Percentiles rank a stretch among this genome's conserved stretches.
Evolutionary conservation across 345 rosid species (phyloP).

Genomic region (Cardamine occulta): DNA sequence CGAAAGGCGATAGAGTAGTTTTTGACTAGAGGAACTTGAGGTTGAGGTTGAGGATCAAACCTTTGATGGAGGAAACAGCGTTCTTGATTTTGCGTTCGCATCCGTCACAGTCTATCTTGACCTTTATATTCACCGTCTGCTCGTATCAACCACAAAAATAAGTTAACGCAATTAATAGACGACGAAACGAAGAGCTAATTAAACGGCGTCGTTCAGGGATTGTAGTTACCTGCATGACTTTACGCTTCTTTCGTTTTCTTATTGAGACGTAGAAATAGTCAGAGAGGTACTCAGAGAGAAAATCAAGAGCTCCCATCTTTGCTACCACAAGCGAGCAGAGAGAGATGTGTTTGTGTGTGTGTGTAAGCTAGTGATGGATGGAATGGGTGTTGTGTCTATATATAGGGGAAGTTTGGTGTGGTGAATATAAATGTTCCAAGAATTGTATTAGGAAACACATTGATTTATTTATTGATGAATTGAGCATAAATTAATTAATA

Average conservation of each 20-base stretch:
- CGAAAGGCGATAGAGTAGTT: neutral
- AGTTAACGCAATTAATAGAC: neutral
- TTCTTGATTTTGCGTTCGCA: constrained; percentile 56
- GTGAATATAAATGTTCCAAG: constrained; percentile 18
- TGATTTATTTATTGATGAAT: neutral
- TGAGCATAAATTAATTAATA: neutral
- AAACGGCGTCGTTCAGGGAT: neutral
- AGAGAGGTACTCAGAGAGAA: constrained; percentile 44
- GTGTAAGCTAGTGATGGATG: neutral
- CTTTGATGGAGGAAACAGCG: constrained; percentile 56
- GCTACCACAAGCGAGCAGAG: neutral
- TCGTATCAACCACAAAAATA: neutral
- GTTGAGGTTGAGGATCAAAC: constrained; percentile 29
- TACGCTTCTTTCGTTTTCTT: constrained; percentile 48
- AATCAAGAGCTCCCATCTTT: constrained; percentile 50
- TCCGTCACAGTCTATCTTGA: constrained; percentile 59
- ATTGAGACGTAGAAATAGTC: constrained; percentile 40
- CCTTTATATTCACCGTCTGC: constrained; percentile 54
- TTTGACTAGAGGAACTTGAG: neutral
- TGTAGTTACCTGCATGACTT: constrained; percentile 51
- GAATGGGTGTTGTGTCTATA: constrained; percentile 18
- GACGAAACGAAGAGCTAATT: constrained; percentile 3
- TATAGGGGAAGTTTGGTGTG: constrained; percentile 30
- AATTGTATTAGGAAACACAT: constrained; percentile 4
- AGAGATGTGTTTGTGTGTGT: neutral